Evolutionary conservation across 148 eudicot species (phyloP), one percentile per base, ranked within the genome.

Genomic region (Camellia sinensis): DNA sequence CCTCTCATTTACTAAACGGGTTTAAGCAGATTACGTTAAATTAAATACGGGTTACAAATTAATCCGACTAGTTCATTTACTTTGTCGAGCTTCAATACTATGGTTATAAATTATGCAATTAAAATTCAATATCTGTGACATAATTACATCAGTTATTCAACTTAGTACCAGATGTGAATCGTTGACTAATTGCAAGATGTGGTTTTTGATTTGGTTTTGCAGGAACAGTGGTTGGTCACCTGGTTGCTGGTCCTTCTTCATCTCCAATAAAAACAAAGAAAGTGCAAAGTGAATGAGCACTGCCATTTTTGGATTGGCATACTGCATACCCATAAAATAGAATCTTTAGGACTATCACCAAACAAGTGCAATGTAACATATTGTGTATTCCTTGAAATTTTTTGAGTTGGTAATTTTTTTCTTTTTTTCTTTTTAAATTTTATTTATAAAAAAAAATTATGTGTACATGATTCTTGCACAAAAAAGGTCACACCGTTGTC

Each of bases 201-300:
- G 40, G 44, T 70, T 13, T 6, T 54, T 52, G 65, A 45, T 15
- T 75, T 75, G 6, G 21, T 71, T 21, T 43, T 71, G 78, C 81
- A 82, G 84, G 80, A 72, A 72, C 21, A 77, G 18, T 7, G 21
- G 66, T 41, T 54, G 69, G 14, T 54, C 19, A 64, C 44, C 56
- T 22, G 67, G 66, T 52, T 82, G 70, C 76, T 61, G 76, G 60
- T 54, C 73, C 45, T 65, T 57, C 56, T 78, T 71, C 64, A 65
- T 72, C 60, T 29, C 37, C 46, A 21, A 62, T 72, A 64, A 43
- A 40, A 71, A 29, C 45, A 75, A 15, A 22, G 22, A 7, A 57
- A 7, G 4, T 50, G 71, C 71, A 41, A 53, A 82, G 65, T 77
- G 72, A 70, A 29, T 40, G 44, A 68, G 11, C 11, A 54, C 17